Evolutionary conservation across 805 yeast genomes (phyloP), one percentile per base, ranked within the genome.

Genomic region (Cephaloascus albidus): DNA sequence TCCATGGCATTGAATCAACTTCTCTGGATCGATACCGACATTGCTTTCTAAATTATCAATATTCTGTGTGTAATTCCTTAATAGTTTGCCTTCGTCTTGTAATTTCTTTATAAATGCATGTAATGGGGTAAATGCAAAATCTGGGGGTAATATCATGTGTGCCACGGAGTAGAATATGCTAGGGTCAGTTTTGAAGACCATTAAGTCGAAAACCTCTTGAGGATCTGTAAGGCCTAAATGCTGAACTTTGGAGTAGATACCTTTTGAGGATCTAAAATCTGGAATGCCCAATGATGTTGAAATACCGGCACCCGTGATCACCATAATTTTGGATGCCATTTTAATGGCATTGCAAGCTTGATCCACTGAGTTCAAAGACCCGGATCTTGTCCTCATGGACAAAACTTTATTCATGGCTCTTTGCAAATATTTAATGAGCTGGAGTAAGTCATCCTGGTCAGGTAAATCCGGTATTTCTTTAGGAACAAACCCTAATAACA

Each of bases 231-330:
- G 60, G 0, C 93, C 89, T 40, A 85, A 58, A 49, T 74, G 72
- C 38, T 71, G 69, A 48, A 89, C 70, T 50, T 73, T 74, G 2
- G 85, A 70, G 58, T 88, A 88, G 40, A 88, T 73, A 37, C 97
- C 97, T 46, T 80, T 70, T n/a, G 85, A 78, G 0, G 96, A 86
- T 54, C 97, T 72, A 61, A 88, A 87, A 60, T 87, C 96, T 0
- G 96, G 96, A 40, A 87, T 88, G 5, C 96, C 96, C 39, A 87
- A 61, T 1, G 87, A 77, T 3, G 96, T 87, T 28, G 94, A 84
- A 40, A 88, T 86, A 18, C 97, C 97, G 0, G 97, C 97, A 14
- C 97, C 97, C 0, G 96, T 85, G 18, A 88, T 56, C 0, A 88
- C 88, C 42, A 89, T 51, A 10, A 88, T 70, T 33, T 76, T 80